Evolutionary conservation across 2,329 filamentous ascomycete species (phyloP).

Genomic region (Samsoniella hepiali): DNA sequence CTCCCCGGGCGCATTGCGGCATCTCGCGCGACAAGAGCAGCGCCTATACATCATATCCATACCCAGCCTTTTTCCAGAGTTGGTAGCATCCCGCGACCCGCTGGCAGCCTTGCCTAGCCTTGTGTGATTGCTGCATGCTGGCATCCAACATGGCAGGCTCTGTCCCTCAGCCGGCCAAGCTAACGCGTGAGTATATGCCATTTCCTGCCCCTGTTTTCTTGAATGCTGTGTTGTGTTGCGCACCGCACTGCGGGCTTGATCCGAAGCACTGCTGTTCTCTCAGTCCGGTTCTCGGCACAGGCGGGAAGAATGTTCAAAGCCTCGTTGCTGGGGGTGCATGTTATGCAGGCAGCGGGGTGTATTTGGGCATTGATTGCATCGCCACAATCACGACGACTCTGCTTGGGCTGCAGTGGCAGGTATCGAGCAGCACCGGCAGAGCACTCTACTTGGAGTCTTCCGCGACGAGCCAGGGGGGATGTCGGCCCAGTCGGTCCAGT

Average conservation of each 20-base stretch:
- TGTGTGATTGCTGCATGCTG: not conserved
- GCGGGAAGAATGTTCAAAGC: not conserved
- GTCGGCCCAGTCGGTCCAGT: not conserved
- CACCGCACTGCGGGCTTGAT: not conserved
- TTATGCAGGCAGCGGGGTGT: not conserved
- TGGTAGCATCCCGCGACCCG: not conserved
- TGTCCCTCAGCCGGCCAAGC: not conserved
- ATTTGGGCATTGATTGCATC: slow-evolving; percentile 1
- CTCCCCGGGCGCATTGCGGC: too few species aligned
- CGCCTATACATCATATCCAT: not conserved
- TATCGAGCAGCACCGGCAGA: not conserved
- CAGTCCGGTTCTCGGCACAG: not conserved
- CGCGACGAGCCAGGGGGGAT: not conserved
- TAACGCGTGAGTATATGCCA: not conserved
- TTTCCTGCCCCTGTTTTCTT: not conserved
- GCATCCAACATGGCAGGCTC: not conserved
- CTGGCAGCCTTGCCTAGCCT: slow-evolving; percentile 12
- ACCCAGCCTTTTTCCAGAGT: not conserved
- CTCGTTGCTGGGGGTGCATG: not conserved
- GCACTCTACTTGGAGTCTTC: not conserved
- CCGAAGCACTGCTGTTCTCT: not conserved
- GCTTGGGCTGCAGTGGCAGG: not conserved
- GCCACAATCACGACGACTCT: slow-evolving; percentile 1
- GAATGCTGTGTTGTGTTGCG: not conserved
- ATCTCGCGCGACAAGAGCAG: not conserved